Evolutionary conservation across 495 filamentous ascomycete species (phyloP), one percentile per base, ranked within the genome.

Genomic region (Gamarada debralockiae): DNA sequence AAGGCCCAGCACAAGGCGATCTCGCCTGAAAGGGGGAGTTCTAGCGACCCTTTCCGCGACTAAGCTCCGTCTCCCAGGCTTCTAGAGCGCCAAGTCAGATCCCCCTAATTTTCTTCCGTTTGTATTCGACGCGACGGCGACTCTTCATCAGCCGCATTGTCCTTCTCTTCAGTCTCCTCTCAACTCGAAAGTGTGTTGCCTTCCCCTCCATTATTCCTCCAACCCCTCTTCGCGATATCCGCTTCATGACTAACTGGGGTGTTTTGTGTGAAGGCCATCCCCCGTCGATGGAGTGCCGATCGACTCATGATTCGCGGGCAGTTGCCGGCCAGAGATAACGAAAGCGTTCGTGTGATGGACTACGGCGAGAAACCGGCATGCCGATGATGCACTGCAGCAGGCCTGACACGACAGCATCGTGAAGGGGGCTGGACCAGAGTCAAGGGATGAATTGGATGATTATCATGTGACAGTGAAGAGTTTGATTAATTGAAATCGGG

Each of bases 281-380:
- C 20, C 10, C 9, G 8, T 24, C 18, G 18, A 21, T n/a, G 21
- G 3, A 13, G 17, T 47, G 44, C 44, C 18, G 25, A 18, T 47
- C 27, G 25, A 47, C 31, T 24, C 15, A 23, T 50, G 48, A 50
- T 50, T 40, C 36, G 48, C 37, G 48, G 48, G 18, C 48, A 40
- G 36, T n/a, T n/a, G 5, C 3, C 9, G 33, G 48, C n/a, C 34
- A 21, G 37, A 50, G 48, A 50, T 50, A 50, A 50, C 48, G 22
- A 12, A 36, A 7, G 12, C 6, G 15, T n/a, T 50, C 21, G 34
- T 40, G 36, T 39, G 37, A 40, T 3, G 36, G 27, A 20, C 34
- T 27, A 50, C 48, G 48, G 36, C 22, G 48, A 24, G 37, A 29
- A 40, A 17, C 40, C 48, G 48, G 34, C 33, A 50, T 17, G 37